phyloP scores from a whole-genome alignment of 1,284 basidiomycete species.

The Sporisorium scitamineum region DNA sequence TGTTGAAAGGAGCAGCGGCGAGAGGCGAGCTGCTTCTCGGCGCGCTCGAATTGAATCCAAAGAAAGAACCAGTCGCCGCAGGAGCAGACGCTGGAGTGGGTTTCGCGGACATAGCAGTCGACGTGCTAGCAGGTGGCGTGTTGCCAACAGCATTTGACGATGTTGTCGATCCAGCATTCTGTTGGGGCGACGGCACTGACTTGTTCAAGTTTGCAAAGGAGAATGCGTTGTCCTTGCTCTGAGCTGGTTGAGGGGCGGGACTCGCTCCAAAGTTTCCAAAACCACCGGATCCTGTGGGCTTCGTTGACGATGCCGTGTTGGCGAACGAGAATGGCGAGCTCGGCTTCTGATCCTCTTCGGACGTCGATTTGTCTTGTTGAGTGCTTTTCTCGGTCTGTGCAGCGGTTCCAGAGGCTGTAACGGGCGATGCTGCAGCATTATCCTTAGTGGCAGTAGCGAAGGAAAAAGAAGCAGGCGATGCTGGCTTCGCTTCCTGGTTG shows the following conservation, averaged over 20 bases:
- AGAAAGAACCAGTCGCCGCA: constrained; percentile 22
- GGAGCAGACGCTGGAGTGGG: constrained; percentile 1
- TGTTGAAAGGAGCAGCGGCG: constrained; percentile 47
- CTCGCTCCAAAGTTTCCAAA: constrained; percentile 21
- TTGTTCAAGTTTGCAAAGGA: constrained; percentile 35
- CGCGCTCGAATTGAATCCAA: constrained; percentile 49
- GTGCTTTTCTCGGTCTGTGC: not conserved
- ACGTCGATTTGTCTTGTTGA: constrained; percentile 7
- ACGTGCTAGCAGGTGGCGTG: not conserved
- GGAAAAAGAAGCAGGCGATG: constrained; percentile 22
- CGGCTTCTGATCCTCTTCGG: constrained; percentile 6
- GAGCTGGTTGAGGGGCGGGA: constrained; percentile 8
- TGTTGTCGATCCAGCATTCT: not conserved
- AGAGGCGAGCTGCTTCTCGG: constrained; percentile 57
- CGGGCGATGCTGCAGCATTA: not conserved
- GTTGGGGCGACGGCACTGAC: not conserved
- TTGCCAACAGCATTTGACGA: not conserved
- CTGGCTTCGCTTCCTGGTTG: constrained; percentile 14
- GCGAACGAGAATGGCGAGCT: constrained; percentile 22
- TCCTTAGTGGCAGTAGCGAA: constrained; percentile 19
- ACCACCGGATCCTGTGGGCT: constrained; percentile 13
- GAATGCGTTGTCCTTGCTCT: constrained; percentile 23
- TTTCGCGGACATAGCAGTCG: constrained; percentile 21
- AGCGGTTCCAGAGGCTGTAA: constrained; percentile 4
- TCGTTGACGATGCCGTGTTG: constrained; percentile 13